A percentile compares a stretch with the other conserved stretches of the same genome.
Conservation (phyloP, 1,284 basidiomycete genomes). For the Laetiporus sulphureus region DNA sequence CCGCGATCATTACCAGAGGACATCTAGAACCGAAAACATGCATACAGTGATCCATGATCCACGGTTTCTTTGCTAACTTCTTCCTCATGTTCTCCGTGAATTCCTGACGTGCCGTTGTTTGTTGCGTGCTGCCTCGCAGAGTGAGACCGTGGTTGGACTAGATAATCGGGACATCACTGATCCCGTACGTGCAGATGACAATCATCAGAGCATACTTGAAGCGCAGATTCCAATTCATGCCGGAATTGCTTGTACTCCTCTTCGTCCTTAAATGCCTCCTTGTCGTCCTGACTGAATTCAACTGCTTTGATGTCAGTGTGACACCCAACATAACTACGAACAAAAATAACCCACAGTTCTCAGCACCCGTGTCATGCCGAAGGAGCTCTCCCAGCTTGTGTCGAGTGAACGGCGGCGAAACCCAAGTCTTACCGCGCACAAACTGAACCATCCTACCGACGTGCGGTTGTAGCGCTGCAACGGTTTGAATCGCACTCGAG, state of each 20-base stretch:
- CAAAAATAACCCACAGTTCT: slow-evolving; percentile 35
- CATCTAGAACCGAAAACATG: slow-evolving; percentile 3
- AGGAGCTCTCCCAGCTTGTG: slow-evolving; percentile 33
- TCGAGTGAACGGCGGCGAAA: slow-evolving; percentile 42
- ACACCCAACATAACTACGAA: neutral
- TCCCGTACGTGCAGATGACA: neutral
- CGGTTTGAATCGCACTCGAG: slow-evolving; percentile 59
- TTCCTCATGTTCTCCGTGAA: slow-evolving; percentile 44
- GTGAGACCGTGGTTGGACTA: slow-evolving; percentile 43
- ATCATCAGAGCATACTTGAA: slow-evolving; percentile 56
- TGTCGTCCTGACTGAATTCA: slow-evolving; percentile 54
- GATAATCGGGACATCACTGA: neutral
- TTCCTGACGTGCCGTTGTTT: slow-evolving; percentile 30
- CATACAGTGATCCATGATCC: slow-evolving; percentile 51
- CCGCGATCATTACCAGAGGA: no score
- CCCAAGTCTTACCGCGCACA: slow-evolving; percentile 58
- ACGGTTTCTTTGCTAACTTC: slow-evolving; percentile 48
- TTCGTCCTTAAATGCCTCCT: slow-evolving; percentile 40
- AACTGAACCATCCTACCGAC: slow-evolving; percentile 49
- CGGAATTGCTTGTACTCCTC: slow-evolving; percentile 45
- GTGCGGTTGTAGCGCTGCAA: slow-evolving; percentile 48
- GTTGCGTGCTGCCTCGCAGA: slow-evolving; percentile 35
- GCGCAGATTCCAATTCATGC: slow-evolving; percentile 39
- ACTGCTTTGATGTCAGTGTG: neutral
- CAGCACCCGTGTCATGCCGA: slow-evolving; percentile 26